Evolutionary conservation across 2,329 filamentous ascomycete genomes (phyloP), one percentile per base, ranked within the genome.

Genomic region (Xylaria digitata): DNA sequence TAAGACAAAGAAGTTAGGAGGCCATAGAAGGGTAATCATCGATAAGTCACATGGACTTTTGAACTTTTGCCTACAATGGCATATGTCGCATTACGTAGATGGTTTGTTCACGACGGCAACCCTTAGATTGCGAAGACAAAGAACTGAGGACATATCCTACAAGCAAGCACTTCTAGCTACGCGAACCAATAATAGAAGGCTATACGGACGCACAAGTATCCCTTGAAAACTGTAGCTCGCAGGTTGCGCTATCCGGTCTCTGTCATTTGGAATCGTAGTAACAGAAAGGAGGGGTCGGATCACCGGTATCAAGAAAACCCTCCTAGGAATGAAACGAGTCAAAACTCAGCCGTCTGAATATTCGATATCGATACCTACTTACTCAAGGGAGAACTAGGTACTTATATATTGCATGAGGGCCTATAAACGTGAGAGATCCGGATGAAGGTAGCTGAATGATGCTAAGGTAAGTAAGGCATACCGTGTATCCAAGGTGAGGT

Each of bases 61-160:
- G n/a, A 21, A 26, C n/a, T 45, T 48, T 19, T 15, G 1, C 21
- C 23, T 17, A 42, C 21, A 26, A 43, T 26, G 46, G n/a, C 3
- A 13, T 34, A 26, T 8, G 7, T 17, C 9, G 34, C 3, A 42
- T 48, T 43, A n/a, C 13, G 8, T 42, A 6, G 37, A 30, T 30
- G 21, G 21, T 45, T 55, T 43, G 53, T 23, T 17, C 15, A 49
- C 15, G 9, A 34, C 13, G 37, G 13, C 45, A 7, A 19, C 21
- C 37, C 58, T 32, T 43, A 13, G 19, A 19, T 30, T 46, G 13
- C 17, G 23, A 37, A 23, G 58, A 46, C 32, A 62, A 54, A 54
- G 32, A 21, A 4, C 19, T 19, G 1, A 8, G 13, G 11, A 21
- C 3, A 3, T 15, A 50, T 32, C 6, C 30, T n/a, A 8, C 9